Conservation (phyloP, 805 yeast species). For the Kodamaea hsintzibuensis region DNA sequence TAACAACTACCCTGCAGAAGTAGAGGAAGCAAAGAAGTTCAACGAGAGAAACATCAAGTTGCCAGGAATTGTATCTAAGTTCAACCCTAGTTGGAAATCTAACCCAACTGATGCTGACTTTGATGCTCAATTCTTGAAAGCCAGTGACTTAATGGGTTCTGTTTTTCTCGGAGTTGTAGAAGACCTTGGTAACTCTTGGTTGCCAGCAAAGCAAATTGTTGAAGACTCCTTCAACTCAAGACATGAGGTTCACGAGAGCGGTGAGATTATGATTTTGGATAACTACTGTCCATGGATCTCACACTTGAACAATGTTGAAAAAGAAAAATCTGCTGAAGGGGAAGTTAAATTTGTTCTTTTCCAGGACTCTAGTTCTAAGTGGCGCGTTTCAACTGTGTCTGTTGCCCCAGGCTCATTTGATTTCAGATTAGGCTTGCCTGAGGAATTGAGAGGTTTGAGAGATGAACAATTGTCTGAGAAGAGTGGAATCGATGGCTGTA, state of each 20-base stretch:
- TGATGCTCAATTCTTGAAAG: slow-evolving; percentile 66
- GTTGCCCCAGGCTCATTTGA: slow-evolving; percentile 74
- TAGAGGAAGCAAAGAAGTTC: slow-evolving; percentile 60
- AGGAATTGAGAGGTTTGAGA: slow-evolving; percentile 92
- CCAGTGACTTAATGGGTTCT: slow-evolving; percentile 80
- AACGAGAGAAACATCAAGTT: slow-evolving; percentile 71
- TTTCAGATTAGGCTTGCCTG: slow-evolving; percentile 85
- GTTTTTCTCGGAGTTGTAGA: slow-evolving; percentile 69
- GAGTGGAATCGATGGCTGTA: slow-evolving; percentile 83
- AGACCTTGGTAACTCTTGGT: slow-evolving; percentile 81
- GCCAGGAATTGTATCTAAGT: slow-evolving; percentile 72
- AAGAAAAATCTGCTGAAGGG: slow-evolving; percentile 53
- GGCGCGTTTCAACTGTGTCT: slow-evolving; percentile 95
- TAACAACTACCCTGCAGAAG: slow-evolving; percentile 57
- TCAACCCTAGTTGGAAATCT: slow-evolving; percentile 86
- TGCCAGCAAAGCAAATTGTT: slow-evolving; percentile 84
- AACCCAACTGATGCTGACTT: slow-evolving; percentile 63
- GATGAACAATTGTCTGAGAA: slow-evolving; percentile 75
- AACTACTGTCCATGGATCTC: slow-evolving; percentile 94
- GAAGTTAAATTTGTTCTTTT: slow-evolving; percentile 75
- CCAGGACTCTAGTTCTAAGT: slow-evolving; percentile 65
- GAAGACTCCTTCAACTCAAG: slow-evolving; percentile 67
- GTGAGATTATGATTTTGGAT: slow-evolving; percentile 72
- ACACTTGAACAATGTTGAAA: slow-evolving; percentile 76
- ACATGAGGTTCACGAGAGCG: slow-evolving; percentile 60